Conservation (phyloP, 345 rosid species). For the Physaria fendleri region DNA sequence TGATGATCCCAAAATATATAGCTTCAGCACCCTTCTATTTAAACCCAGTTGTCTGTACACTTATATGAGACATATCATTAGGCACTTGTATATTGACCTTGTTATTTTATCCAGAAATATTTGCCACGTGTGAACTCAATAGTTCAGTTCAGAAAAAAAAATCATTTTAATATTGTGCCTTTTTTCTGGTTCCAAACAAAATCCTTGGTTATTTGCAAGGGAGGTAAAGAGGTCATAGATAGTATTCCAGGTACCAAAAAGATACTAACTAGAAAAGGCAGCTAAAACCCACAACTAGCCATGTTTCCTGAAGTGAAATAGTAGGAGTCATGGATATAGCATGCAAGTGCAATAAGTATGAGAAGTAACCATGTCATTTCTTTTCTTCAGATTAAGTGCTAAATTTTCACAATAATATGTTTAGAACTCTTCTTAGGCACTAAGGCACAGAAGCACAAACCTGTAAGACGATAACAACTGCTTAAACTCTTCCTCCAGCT, state of each 20-base stretch:
- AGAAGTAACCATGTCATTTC: background rate
- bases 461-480: slow-evolving; percentile 75
- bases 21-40: background rate
- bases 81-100: background rate
- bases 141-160: background rate
- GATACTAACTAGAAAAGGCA: background rate
- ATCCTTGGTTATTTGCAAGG: background rate
- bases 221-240: background rate
- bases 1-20: background rate
- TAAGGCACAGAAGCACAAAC: slow-evolving; percentile 32
- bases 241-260: background rate
- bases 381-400: background rate
- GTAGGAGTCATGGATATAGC: background rate
- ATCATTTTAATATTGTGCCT: background rate
- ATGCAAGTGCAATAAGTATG: background rate
- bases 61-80: background rate
- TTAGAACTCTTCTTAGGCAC: background rate
- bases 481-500: slow-evolving; percentile 92
- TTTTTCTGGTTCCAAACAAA: background rate
- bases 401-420: background rate
- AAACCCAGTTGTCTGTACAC: background rate
- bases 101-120: background rate
- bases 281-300: background rate
- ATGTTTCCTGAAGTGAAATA: background rate
- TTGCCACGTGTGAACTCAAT: background rate